These are phyloP conservation scores for Phytopythium aichiense DNA, from an alignment of 352 stramenopile genomes.

Conservation along the genomic window DNA sequence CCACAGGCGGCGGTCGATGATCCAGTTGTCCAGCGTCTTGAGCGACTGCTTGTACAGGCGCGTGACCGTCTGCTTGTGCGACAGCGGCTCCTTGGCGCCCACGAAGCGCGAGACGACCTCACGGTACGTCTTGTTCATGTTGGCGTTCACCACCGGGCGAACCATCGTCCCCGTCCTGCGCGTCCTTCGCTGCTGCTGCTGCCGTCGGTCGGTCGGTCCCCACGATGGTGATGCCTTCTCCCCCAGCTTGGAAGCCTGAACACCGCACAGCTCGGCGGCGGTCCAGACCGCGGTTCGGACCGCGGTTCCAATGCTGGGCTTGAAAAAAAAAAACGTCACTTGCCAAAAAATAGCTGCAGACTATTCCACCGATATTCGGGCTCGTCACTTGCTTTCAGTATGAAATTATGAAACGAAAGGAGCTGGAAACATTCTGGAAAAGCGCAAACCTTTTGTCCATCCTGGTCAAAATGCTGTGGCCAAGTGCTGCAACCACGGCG, in stretches of 20 bases:
- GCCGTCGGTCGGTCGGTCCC: neutral
- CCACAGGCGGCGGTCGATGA: constrained; percentile 95
- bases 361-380: too few relatives aligned
- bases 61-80: constrained; percentile 88
- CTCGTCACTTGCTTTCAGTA: too few relatives aligned
- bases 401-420: too few relatives aligned
- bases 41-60: constrained; percentile 95
- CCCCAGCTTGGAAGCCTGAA: neutral
- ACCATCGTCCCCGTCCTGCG: constrained; percentile 37
- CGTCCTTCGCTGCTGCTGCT: constrained; percentile 1
- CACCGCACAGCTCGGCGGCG: neutral
- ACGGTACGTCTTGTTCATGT: constrained; percentile 84
- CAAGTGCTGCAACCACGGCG: too few relatives aligned
- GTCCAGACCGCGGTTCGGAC: neutral
- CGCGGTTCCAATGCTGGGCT: too few relatives aligned
- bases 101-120: constrained; percentile 74
- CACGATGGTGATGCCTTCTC: neutral
- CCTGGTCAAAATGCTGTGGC: too few relatives aligned
- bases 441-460: too few relatives aligned
- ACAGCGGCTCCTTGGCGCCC: constrained; percentile 53
- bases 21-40: constrained; percentile 92
- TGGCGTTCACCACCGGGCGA: constrained; percentile 62
- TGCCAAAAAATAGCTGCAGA: too few relatives aligned
- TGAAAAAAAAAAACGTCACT: too few relatives aligned
- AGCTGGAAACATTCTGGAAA: too few relatives aligned